These are phyloP conservation scores for Fusarium transvaalense DNA, from an alignment of 2,329 filamentous ascomycete genomes.

Conservation along the genomic window DNA sequence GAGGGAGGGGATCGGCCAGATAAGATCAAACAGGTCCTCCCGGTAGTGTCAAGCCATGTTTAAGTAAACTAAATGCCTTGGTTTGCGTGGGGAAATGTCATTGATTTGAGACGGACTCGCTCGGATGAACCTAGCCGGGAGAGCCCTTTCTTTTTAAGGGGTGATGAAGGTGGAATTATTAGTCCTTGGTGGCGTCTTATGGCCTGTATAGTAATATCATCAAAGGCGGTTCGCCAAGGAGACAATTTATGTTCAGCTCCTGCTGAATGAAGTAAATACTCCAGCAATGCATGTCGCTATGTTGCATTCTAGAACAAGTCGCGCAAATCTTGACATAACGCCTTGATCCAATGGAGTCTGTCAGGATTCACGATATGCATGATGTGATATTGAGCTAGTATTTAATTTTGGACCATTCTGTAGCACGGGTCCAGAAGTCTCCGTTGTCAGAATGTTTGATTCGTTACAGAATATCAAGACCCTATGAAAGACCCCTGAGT, in stretches of 20 bases:
- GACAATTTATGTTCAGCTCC: neutral
- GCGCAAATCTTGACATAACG: neutral
- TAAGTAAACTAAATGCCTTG: neutral
- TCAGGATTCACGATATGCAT: neutral
- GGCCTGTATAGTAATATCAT: neutral
- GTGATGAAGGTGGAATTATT: neutral
- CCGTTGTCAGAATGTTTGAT: neutral
- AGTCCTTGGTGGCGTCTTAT: neutral
- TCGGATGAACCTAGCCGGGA: neutral
- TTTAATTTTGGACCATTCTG: neutral
- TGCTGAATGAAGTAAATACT: neutral
- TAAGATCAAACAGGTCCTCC: neutral
- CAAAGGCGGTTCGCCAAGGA: neutral
- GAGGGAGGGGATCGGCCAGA: neutral
- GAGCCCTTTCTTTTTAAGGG: neutral
- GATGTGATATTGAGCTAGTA: neutral
- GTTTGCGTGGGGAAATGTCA: neutral
- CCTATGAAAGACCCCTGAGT: neutral
- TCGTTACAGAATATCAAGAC: neutral
- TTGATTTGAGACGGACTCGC: neutral
- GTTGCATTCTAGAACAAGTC: neutral
- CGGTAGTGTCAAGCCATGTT: neutral
- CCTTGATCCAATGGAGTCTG: neutral
- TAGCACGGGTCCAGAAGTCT: neutral
- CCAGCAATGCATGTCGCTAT: neutral